Evolutionary conservation across 805 yeast species (phyloP), one percentile per base, ranked within the genome.

Genomic region (Lipomyces starkeyi): DNA sequence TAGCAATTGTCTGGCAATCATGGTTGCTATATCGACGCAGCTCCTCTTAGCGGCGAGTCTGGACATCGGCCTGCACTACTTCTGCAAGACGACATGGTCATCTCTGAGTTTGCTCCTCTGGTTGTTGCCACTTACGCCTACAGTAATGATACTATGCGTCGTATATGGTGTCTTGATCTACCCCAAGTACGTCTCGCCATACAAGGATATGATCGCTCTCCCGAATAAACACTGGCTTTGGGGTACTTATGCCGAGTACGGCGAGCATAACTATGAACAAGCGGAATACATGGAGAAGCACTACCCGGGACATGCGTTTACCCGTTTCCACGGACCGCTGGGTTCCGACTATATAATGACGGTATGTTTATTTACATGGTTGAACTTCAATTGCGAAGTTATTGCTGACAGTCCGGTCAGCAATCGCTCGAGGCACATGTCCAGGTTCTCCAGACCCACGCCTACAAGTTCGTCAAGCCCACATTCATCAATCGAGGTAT

Each of bases 381-480:
- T 20, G 7, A 32, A 1, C 2, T 17, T 14, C 32, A 13, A 11
- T 55, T 62, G 60, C 22, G 11, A 20, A 20, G 8, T 53, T 20
- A 25, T 20, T 35, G 47, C 62, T 40, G 35, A 57, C 47, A 32
- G 25, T 43, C 43, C 11, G 3, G n/a, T 25, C 32, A 62, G 70
- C 53, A 40, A 43, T 61, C 68, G 11, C 55, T 64, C n/a, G 69
- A 58, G 20, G 71, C 69, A 6, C 61, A 65, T 25, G 7, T 62
- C 14, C 55, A 53, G 40, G 58, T 68, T 34, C 61, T 68, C 13
- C 66, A 66, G 43, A 66, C 62, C 34, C 40, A 69, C 7, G 67
- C 63, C 53, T 69, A 69, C 68, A 61, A 63, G 29, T 69, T 69
- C 35, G 47, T 32, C 47, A 69, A 69, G 55, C 72, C 72, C n/a